Evolutionary conservation across 305 asterid species (phyloP).

Genomic region (Solanum chacoense): DNA sequence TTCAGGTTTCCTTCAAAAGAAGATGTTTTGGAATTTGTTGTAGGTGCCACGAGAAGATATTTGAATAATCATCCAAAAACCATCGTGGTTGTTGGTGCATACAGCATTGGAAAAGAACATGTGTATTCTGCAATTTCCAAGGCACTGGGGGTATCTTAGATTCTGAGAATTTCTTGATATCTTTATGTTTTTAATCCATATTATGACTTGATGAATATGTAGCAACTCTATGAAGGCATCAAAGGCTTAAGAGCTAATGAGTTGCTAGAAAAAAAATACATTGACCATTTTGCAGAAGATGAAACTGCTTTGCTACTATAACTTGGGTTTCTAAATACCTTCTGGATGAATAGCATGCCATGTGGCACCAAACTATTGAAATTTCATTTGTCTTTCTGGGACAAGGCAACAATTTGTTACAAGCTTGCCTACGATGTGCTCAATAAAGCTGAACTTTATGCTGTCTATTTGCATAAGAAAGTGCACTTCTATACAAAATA

Average conservation of each 20-base stretch:
- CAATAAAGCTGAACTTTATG: neutral
- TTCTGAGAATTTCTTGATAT: neutral
- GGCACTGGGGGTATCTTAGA: slow-evolving; percentile 11
- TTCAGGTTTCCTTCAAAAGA: slow-evolving; percentile 14
- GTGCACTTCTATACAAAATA: neutral
- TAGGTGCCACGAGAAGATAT: neutral
- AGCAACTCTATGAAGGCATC: neutral
- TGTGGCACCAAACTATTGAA: neutral
- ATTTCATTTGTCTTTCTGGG: neutral
- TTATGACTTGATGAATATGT: neutral
- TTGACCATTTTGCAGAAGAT: neutral
- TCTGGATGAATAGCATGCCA: slow-evolving; percentile 1
- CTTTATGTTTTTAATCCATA: neutral
- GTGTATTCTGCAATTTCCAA: slow-evolving; percentile 12
- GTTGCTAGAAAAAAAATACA: neutral
- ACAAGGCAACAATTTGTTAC: neutral
- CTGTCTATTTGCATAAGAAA: neutral
- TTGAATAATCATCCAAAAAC: slow-evolving; percentile 4
- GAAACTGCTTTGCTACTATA: neutral
- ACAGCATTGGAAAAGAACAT: slow-evolving; percentile 16
- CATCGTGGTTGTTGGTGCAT: slow-evolving; percentile 12
- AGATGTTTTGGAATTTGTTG: slow-evolving; percentile 7
- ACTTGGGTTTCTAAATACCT: neutral
- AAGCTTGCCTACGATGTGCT: neutral
- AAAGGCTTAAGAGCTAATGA: neutral